These are phyloP conservation scores for Coprinopsis marcescibilis DNA, from an alignment of 768 basidiomycete species.

Conservation along the genomic window DNA sequence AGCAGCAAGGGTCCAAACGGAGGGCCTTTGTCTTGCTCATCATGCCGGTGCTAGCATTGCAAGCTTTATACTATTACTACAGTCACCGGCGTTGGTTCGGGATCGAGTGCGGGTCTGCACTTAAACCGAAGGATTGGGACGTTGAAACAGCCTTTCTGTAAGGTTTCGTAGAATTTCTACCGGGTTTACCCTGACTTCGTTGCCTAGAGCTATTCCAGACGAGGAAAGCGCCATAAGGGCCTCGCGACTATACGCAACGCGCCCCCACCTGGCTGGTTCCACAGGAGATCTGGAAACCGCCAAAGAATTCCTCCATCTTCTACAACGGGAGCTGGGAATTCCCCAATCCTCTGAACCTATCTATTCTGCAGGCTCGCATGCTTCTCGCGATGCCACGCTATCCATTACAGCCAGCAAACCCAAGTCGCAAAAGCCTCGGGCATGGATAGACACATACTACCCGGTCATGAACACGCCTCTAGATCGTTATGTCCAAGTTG, in stretches of 20 bases:
- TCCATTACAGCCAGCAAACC: slow-evolving; percentile 34
- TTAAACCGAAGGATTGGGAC: too few relatives aligned
- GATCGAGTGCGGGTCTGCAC: too few relatives aligned
- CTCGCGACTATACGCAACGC: slow-evolving; percentile 54
- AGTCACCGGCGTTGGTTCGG: too few relatives aligned
- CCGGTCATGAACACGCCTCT: slow-evolving; percentile 80
- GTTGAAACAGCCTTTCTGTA: too few relatives aligned
- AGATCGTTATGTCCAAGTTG: slow-evolving; percentile 45
- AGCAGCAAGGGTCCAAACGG: too few relatives aligned
- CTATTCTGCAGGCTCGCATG: slow-evolving; percentile 61
- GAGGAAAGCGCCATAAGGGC: slow-evolving; percentile 44
- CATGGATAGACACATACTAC: slow-evolving; percentile 88
- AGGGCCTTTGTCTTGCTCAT: too few relatives aligned
- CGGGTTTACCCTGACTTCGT: too few relatives aligned
- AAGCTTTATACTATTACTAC: too few relatives aligned
- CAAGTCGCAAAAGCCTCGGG: slow-evolving; percentile 36
- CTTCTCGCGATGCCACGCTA: slow-evolving; percentile 65
- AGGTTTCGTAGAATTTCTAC: too few relatives aligned
- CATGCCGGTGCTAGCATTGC: too few relatives aligned
- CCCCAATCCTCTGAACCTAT: slow-evolving; percentile 43
- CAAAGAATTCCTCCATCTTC: slow-evolving; percentile 56
- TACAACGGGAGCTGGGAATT: slow-evolving; percentile 61
- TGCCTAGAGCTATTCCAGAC: slow-evolving; percentile 1
- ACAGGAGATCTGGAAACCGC: slow-evolving; percentile 57
- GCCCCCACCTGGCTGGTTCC: slow-evolving; percentile 70